Percentiles rank a stretch among this genome's conserved stretches.
Conservation (phyloP, 371 early-diverging fungal genomes). For the Lichtheimia ornata region DNA sequence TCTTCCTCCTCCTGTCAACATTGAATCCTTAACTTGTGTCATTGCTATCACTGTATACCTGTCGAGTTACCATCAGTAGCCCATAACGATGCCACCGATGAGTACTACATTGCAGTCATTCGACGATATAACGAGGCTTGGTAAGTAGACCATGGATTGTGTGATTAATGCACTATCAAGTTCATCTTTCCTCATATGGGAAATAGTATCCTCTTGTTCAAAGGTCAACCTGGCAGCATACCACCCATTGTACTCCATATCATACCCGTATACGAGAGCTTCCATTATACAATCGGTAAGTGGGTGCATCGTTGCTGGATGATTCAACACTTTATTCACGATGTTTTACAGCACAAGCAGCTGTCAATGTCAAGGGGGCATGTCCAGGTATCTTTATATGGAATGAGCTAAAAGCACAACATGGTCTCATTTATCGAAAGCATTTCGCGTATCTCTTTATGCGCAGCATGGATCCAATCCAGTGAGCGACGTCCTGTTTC, state of each 20-base stretch:
- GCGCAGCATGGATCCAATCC: too few relatives aligned
- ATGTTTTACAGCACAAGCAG: background rate
- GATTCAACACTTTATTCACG: background rate
- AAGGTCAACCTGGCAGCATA: conserved; percentile 1
- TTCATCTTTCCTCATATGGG: background rate
- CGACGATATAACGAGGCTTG: conserved; percentile 23
- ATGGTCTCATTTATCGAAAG: too few relatives aligned
- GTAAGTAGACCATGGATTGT: conserved; percentile 13
- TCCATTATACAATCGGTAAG: conserved; percentile 6
- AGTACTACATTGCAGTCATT: conserved; percentile 18
- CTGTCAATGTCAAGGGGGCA: background rate
- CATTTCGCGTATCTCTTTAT: too few relatives aligned
- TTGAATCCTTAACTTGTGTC: conserved; percentile 9
- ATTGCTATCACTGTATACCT: conserved; percentile 20
- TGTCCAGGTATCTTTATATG: background rate
- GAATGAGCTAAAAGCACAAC: too few relatives aligned
- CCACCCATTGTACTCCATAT: background rate
- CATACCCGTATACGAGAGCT: background rate
- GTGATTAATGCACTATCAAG: background rate
- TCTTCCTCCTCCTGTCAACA: too few relatives aligned
- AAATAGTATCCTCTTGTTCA: background rate
- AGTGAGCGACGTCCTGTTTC: too few relatives aligned
- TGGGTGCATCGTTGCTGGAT: background rate
- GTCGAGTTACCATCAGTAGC: conserved; percentile 15
- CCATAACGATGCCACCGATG: background rate